Evolutionary conservation across 805 yeast species (phyloP).

Genomic region (Torulaspora delbrueckii): DNA sequence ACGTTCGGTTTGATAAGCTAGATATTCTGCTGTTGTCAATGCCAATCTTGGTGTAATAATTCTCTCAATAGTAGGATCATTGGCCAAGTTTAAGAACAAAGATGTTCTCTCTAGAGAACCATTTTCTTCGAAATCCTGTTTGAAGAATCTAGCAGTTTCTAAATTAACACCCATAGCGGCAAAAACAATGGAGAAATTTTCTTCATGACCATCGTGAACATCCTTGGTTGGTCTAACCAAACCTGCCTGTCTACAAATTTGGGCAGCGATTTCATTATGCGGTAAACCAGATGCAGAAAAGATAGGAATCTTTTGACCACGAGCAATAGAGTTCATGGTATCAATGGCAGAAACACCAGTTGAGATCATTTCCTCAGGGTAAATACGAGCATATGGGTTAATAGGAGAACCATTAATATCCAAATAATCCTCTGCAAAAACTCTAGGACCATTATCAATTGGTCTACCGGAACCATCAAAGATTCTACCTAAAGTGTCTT

Average conservation of each 20-base stretch:
- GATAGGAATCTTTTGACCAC: slow-evolving; percentile 99
- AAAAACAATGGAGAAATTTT: slow-evolving; percentile 96
- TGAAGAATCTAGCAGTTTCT: slow-evolving; percentile 97
- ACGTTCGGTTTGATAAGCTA: slow-evolving; percentile 98
- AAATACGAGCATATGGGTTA: slow-evolving; percentile 96
- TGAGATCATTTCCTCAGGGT: slow-evolving; percentile 99
- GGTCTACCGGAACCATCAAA: slow-evolving; percentile 99
- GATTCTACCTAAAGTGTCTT: slow-evolving; percentile 95
- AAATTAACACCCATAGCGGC: slow-evolving; percentile 99
- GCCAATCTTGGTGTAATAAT: slow-evolving; percentile 99
- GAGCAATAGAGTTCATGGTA: slow-evolving; percentile 98
- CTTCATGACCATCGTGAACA: slow-evolving; percentile 99
- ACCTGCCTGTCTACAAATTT: slow-evolving; percentile 99
- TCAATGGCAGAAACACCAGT: slow-evolving; percentile 99
- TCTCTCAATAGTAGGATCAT: slow-evolving; percentile 99
- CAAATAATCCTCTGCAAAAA: slow-evolving; percentile 95
- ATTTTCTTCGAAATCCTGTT: slow-evolving; percentile 98
- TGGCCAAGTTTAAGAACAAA: slow-evolving; percentile 93
- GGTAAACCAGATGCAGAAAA: slow-evolving; percentile 99
- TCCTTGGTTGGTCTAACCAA: slow-evolving; percentile 98
- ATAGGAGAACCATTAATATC: slow-evolving; percentile 99
- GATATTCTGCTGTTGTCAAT: slow-evolving; percentile 94
- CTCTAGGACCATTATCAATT: slow-evolving; percentile 96
- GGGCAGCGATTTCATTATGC: slow-evolving; percentile 99
- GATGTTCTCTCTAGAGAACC: slow-evolving; percentile 98